Base-by-base conservation (phyloP, 306 rosid species). In the Lathyrus aphaca region DNA sequence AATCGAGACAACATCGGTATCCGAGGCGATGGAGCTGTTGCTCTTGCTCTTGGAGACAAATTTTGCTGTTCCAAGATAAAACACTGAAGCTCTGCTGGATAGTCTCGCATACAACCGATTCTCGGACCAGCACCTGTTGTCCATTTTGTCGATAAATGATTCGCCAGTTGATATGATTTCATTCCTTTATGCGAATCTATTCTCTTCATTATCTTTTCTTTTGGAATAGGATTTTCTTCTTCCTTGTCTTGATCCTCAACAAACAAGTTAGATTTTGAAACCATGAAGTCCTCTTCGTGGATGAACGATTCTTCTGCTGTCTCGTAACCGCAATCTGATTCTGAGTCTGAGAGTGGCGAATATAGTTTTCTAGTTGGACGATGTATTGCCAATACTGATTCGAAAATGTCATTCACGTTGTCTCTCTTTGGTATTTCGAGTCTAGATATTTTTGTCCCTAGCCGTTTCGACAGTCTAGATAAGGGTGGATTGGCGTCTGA, bases 51-150 rank as follows among this genome's bases (percentile, higher is more conserved):
- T 6, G 96, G 96, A 65, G 96, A 89, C 80, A 92, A 73, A 38
- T 86, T 63, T 53, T 90, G 91, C 57, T 87, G 88, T 77, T 92
- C 92, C 23, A 89, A 72, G 61, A 87, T 91, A 15, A 38, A 65
- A 73, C 32, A 71, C 60, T 81, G 96, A 76, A 92, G 95, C 84
- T 92, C 91, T 1, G 79, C 57, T 30, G 95, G 95, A 71, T 87
- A 92, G 71, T 92, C 98, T 77, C 98, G 84, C 98, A 92, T 87
- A 80, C 96, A 92, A 61, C 92, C 95, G 40, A 92, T 89, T 18
- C 98, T 74, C 3, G 96, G 96, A 15, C 92, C 96, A 5, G 85
- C 95, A 29, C 92, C 98, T 5, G 92, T 92, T 68, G 95, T 77
- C 98, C 96, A 92, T 77, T 61, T 86, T 16, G 86, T 81, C 16